phyloP scores from a whole-genome alignment of 441 rosid genomes.

The Adansonia rubrostipa region DNA sequence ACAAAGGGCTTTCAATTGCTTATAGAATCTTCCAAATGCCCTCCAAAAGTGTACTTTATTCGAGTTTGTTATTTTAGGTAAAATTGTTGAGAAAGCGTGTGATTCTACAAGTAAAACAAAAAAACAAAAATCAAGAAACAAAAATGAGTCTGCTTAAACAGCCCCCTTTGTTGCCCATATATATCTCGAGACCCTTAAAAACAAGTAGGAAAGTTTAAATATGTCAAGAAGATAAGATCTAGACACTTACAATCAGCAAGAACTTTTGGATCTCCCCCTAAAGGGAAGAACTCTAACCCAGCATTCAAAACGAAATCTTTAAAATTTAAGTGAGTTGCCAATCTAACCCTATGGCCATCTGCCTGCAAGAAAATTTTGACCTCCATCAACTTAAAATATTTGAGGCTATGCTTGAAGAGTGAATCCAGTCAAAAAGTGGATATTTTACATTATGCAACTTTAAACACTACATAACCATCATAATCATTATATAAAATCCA shows the following conservation, averaged over 20 bases:
- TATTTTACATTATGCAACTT: background rate
- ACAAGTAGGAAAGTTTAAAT: background rate
- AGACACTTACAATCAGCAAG: conserved; percentile 94
- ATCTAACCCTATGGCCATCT: conserved; percentile 95
- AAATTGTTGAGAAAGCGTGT: background rate
- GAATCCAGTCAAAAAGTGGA: background rate
- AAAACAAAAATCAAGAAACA: background rate
- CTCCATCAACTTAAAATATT: conserved; percentile 1
- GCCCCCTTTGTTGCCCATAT: background rate
- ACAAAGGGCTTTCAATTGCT: conserved; percentile 18
- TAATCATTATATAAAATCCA: background rate
- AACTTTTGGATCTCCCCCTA: conserved; percentile 98
- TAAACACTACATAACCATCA: background rate
- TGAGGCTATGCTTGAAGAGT: background rate
- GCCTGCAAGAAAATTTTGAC: conserved; percentile 60
- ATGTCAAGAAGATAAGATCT: conserved; percentile 21
- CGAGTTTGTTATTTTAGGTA: background rate
- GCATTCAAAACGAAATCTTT: conserved; percentile 94
- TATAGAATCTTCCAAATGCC: background rate
- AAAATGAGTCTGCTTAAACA: background rate
- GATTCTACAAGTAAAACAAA: background rate
- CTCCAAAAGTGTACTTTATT: background rate
- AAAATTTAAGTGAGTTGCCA: conserved; percentile 95
- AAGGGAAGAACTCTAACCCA: conserved; percentile 91
- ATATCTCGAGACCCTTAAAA: background rate